These are phyloP conservation scores for Oenanthe javanica DNA, from an alignment of 140 eudicot species.

Conservation along the genomic window DNA sequence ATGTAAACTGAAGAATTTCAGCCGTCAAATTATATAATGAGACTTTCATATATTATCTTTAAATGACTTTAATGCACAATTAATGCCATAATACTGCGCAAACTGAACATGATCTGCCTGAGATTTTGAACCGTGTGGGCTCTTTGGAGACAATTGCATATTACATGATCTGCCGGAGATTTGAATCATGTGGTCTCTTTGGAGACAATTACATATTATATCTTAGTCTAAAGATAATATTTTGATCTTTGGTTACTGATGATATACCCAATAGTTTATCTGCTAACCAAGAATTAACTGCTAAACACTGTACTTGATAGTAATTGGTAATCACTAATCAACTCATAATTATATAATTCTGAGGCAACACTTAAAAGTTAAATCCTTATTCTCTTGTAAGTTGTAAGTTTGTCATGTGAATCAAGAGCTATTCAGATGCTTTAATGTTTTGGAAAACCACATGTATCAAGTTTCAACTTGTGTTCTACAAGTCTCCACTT, in stretches of 20 bases:
- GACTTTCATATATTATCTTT: neutral
- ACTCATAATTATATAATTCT: neutral
- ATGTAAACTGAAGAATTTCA: neutral
- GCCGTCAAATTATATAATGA: neutral
- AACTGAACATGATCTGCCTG: neutral
- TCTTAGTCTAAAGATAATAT: neutral
- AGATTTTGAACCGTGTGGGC: neutral
- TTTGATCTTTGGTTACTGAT: neutral
- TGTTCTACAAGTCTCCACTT: neutral
- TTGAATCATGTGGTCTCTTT: too few relatives aligned
- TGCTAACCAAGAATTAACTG: neutral
- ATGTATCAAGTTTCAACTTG: neutral
- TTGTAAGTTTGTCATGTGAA: neutral
- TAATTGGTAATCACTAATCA: neutral
- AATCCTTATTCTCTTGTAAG: neutral
- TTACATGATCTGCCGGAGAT: neutral
- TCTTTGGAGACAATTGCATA: neutral
- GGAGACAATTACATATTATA: neutral
- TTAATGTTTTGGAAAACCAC: neutral
- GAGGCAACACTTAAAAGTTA: neutral
- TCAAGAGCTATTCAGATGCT: neutral
- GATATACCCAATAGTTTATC: neutral
- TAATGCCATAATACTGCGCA: neutral
- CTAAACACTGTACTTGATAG: neutral
- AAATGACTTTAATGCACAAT: neutral